Percentiles rank a stretch among this genome's conserved stretches.
phyloP scores from a whole-genome alignment of 768 basidiomycete species.

The Heimioporus sp. region DNA sequence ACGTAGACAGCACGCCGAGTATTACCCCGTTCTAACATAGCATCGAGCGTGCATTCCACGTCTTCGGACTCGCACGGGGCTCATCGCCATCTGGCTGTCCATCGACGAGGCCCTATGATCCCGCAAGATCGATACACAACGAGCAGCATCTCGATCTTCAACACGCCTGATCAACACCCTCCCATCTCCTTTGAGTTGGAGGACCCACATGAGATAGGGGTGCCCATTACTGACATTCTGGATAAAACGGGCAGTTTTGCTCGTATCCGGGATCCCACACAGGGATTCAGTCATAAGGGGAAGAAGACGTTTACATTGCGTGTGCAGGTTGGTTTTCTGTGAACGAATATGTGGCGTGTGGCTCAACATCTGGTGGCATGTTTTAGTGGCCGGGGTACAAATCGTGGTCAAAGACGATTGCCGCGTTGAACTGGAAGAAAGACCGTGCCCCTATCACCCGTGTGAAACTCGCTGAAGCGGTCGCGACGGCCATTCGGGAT shows the following conservation, averaged over 20 bases:
- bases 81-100: conserved; percentile 1
- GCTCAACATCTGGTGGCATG: not conserved
- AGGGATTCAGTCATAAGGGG: conserved; percentile 55
- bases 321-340: conserved; percentile 50
- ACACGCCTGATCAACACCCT: conserved; percentile 35
- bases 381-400: conserved; percentile 76
- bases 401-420: conserved; percentile 73
- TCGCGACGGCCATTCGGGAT: conserved; percentile 66
- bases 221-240: conserved; percentile 60
- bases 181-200: conserved; percentile 61
- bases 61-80: conserved; percentile 1
- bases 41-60: conserved; percentile 12
- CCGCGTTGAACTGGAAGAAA: conserved; percentile 72
- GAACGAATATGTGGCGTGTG: not conserved
- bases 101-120: conserved; percentile 19
- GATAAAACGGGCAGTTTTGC: conserved; percentile 44
- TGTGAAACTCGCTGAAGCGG: conserved; percentile 69
- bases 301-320: conserved; percentile 77
- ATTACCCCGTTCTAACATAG: conserved; percentile 10
- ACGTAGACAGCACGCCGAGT: conserved; percentile 19
- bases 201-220: conserved; percentile 53
- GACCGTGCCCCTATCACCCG: conserved; percentile 72
- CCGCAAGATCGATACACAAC: conserved; percentile 25
- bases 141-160: conserved; percentile 6
- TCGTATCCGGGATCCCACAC: conserved; percentile 53